Evolutionary conservation across 768 basidiomycete genomes (phyloP).

Genomic region (Kwoniella dejecticola): DNA sequence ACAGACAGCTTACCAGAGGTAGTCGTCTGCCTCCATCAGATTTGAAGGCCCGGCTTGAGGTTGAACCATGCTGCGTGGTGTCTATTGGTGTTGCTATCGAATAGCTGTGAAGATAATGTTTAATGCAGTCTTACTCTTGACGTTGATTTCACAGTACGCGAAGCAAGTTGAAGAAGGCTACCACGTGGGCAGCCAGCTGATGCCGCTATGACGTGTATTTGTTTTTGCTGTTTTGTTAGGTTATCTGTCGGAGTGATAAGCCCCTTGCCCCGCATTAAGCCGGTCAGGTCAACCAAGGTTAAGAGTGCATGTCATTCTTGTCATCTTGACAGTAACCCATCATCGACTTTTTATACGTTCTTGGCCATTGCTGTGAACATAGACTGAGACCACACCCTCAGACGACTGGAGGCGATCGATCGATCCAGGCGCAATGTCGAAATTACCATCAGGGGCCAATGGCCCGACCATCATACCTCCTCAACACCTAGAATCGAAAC

Average conservation of each 20-base stretch:
- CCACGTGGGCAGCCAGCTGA: neutral
- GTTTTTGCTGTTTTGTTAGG: neutral
- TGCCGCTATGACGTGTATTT: conserved; percentile 13
- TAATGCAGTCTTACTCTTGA: too few species aligned
- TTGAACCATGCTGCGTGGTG: conserved; percentile 9
- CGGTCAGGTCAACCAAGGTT: too few species aligned
- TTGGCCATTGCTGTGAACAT: too few species aligned
- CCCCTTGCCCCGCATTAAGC: conserved; percentile 7
- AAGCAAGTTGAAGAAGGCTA: neutral
- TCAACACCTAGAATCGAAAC: conserved; percentile 50
- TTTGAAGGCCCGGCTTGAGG: conserved; percentile 15
- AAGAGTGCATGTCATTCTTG: too few species aligned
- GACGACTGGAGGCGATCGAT: too few species aligned
- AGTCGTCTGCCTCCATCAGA: conserved; percentile 28
- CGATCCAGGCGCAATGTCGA: conserved; percentile 12
- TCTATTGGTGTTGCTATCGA: neutral
- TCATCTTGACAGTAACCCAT: neutral
- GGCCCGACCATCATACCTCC: conserved; percentile 47
- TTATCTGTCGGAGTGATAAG: neutral
- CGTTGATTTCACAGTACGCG: neutral
- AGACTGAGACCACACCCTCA: too few species aligned
- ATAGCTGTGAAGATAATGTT: too few species aligned
- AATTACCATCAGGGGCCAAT: conserved; percentile 11
- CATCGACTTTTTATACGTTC: too few species aligned
- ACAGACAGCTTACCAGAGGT: conserved; percentile 28